Base-by-base conservation (phyloP, 106 monocot genomes). In the Dioscorea dumetorum region DNA sequence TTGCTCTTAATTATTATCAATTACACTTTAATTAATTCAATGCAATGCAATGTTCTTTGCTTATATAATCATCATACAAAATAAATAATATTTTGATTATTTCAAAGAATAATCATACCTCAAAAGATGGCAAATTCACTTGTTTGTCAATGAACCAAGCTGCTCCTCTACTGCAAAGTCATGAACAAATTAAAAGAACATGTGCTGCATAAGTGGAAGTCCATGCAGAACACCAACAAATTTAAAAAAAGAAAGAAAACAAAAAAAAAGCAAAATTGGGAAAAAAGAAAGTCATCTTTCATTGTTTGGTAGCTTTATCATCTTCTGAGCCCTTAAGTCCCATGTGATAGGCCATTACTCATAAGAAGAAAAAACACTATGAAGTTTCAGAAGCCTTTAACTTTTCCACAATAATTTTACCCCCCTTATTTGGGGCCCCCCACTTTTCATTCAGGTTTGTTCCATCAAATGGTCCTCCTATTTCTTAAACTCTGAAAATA, bases 141-240 rank as follows among this genome's bases (percentile, higher is more conserved):
- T 28, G 66, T 73, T 77, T 81, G 80, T 76, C 72, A 62, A 73
- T 70, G 41, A 84, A 67, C 84, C 88, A 88, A 32, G 70, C 67
- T 31, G 70, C 71, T 80, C 74, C 80, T 33, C 77, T 83, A 66
- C 80, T 83, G 80, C 76, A 78, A 15, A 70, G 24, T 32, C 53
- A 67, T 2, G 60, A 59, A 19, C 54, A 49, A n/a, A n/a, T n/a
- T n/a, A n/a, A n/a, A 59, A 62, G 58, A 64, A 51, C 54, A 49
- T 70, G 34, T 28, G 28, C 28, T 67, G 33, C 41, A 71, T 68
- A 48, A 85, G 70, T 80, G 80, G 70, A 70, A 82, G 56, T 70
- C 71, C 71, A 69, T 75, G 32, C 61, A 67, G 64, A 56, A 60
- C 28, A 28, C 28, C 28, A 28, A 28, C 28, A 28, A 28, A n/a